Evolutionary conservation across 2,329 filamentous ascomycete species (phyloP).

Genomic region (Exophiala calicioides): DNA sequence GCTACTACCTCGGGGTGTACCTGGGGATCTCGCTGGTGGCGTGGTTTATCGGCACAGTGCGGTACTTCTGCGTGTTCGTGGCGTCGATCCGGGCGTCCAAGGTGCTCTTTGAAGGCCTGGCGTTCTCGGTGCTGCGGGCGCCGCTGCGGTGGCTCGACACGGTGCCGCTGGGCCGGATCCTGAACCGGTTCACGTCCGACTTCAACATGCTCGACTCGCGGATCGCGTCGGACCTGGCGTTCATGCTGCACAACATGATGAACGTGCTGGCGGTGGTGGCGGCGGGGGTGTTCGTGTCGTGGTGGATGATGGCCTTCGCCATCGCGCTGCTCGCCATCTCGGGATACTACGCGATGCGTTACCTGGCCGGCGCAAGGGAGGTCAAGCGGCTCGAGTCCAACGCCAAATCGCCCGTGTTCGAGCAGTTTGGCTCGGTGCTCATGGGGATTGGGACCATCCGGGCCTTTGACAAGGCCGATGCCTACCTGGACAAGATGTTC

Average conservation of each 20-base stretch:
- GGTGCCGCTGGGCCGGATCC: slow-evolving; percentile 71
- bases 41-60: slow-evolving; percentile 58
- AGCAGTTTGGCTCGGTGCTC: slow-evolving; percentile 73
- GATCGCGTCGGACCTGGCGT: slow-evolving; percentile 63
- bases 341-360: slow-evolving; percentile 60
- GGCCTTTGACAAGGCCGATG: slow-evolving; percentile 68
- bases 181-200: slow-evolving; percentile 77
- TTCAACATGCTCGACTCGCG: slow-evolving; percentile 72
- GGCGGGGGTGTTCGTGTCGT: slow-evolving; percentile 68
- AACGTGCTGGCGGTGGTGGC: slow-evolving; percentile 66
- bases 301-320: slow-evolving; percentile 64
- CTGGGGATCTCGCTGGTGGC: slow-evolving; percentile 59
- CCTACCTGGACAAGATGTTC: slow-evolving; percentile 71
- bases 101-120: slow-evolving; percentile 66
- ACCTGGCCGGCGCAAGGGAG: slow-evolving; percentile 70
- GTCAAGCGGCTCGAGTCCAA: slow-evolving; percentile 76
- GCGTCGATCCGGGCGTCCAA: slow-evolving; percentile 71
- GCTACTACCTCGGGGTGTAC: slow-evolving; percentile 70
- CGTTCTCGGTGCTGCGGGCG: slow-evolving; percentile 67
- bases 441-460: slow-evolving; percentile 74
- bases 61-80: slow-evolving; percentile 64
- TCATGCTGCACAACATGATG: slow-evolving; percentile 61
- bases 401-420: slow-evolving; percentile 76
- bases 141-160: slow-evolving; percentile 81
- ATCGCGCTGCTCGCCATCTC: slow-evolving; percentile 59